These are phyloP conservation scores for Monilinia fructigena DNA, from an alignment of 2,329 filamentous ascomycete genomes.

Conservation along the genomic window DNA sequence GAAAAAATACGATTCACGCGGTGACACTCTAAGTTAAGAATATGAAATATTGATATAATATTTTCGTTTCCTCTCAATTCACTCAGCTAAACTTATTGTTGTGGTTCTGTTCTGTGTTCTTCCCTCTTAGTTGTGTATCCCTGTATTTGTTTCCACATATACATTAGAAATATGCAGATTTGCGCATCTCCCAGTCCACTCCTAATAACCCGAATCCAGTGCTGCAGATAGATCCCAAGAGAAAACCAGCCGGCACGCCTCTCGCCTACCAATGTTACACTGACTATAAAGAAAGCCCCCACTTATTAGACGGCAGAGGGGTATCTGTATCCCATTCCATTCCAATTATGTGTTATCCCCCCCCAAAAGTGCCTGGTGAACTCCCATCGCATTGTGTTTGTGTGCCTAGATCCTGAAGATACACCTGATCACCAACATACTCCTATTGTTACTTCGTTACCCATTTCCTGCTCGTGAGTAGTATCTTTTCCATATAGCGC, in stretches of 20 bases:
- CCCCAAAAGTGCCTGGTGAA: conserved; percentile 4
- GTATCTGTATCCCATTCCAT: conserved; percentile 14
- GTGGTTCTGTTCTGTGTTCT: neutral
- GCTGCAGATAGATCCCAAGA: conserved; percentile 2
- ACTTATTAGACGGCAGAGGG: conserved; percentile 10
- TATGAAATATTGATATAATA: neutral
- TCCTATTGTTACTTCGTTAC: conserved; percentile 1
- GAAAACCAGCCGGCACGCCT: conserved; percentile 12
- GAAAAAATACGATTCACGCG: neutral
- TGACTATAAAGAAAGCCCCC: neutral
- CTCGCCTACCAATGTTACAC: conserved; percentile 15
- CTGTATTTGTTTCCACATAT: neutral
- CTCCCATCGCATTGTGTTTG: conserved; percentile 1
- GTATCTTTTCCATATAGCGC: neutral
- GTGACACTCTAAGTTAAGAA: neutral
- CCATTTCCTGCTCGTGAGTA: neutral
- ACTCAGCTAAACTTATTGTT: neutral
- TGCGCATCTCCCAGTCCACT: conserved; percentile 2
- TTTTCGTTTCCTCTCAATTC: neutral
- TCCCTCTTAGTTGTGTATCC: neutral
- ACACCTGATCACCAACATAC: neutral
- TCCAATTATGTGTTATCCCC: conserved; percentile 13
- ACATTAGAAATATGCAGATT: neutral
- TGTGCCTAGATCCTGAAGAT: neutral
- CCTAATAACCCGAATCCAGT: neutral